Evolutionary conservation across 306 rosid genomes (phyloP), one percentile per base, ranked within the genome.

Genomic region (Betula pendula): DNA sequence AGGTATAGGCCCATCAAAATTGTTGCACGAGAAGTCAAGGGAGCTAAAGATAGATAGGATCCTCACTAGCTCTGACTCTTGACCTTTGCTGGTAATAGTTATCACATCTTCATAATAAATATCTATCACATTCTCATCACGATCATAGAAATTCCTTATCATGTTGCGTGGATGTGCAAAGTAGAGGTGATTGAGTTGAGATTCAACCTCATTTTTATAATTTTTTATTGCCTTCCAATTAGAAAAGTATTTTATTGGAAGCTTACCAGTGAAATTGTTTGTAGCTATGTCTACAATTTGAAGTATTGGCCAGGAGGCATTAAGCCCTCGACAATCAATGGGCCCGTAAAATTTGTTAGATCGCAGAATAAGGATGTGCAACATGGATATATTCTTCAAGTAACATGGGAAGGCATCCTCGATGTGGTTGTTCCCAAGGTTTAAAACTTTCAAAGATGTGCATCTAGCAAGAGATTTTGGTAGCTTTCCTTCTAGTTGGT

Each of bases 21-120:
- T 50, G 75, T 90, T 90, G 35, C 69, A 68, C 16, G 94, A 90
- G 55, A 92, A 42, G 51, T 88, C 97, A 3, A 89, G 47, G 1
- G 42, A 38, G 42, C 1, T 38, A 8, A 75, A 77, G 56, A 75
- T 35, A 0, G 82, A 85, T 8, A 85, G 63, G 65, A 86, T 88
- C 73, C 75, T 86, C 8, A 2, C 62, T 8, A 90, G 20, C 19
- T 35, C 50, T 48, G 74, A 1, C 22, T 33, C 50, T 0, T 1
- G 6, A 62, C 87, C 89, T 71, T 86, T 92, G 56, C 14, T 50
- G 45, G 81, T 75, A 13, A 87, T 48, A 20, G 71, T 75, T 31
- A 86, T 75, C 27, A 71, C 16, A 67, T 86, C 89, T 17, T 40
- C 79, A 84, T 88, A 90, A 72, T 78, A 78, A 14, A 52, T 38